Conservation (phyloP, 2,329 filamentous ascomycete species). For the Cercospora sesami region DNA sequence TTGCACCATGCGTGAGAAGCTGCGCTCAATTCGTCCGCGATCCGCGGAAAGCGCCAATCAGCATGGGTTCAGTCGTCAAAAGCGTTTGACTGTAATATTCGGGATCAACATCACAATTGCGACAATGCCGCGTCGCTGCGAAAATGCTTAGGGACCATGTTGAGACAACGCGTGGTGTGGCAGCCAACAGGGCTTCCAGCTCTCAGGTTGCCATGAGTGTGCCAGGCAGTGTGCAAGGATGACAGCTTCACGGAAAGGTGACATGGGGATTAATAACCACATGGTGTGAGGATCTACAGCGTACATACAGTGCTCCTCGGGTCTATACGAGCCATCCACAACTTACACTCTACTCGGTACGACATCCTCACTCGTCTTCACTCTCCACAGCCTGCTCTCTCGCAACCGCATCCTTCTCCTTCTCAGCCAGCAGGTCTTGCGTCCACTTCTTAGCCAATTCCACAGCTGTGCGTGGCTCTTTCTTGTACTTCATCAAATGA, state of each 20-base stretch:
- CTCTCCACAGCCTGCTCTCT: constrained; percentile 15
- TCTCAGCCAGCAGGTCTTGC: constrained; percentile 36
- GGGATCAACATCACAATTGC: too few species aligned
- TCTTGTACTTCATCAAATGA: constrained; percentile 54
- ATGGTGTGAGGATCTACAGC: neutral
- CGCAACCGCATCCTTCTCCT: constrained; percentile 27
- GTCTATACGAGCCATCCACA: neutral
- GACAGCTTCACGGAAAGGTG: too few species aligned
- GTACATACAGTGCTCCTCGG: neutral
- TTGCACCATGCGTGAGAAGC: neutral
- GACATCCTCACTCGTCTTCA: constrained; percentile 8
- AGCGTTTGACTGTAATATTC: neutral
- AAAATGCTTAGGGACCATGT: too few species aligned
- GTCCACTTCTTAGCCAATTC: constrained; percentile 48
- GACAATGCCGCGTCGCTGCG: too few species aligned
- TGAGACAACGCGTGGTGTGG: too few species aligned
- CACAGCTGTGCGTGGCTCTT: constrained; percentile 49
- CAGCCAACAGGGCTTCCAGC: too few species aligned
- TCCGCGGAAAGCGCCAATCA: neutral
- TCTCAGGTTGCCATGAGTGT: too few species aligned
- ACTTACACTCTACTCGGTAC: too few species aligned
- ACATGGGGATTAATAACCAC: neutral
- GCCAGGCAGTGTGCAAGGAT: too few species aligned
- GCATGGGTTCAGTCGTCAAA: neutral
- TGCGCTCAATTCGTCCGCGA: neutral